Evolutionary conservation across 2,329 filamentous ascomycete genomes (phyloP).

Genomic region (Bipolaris bicolor): DNA sequence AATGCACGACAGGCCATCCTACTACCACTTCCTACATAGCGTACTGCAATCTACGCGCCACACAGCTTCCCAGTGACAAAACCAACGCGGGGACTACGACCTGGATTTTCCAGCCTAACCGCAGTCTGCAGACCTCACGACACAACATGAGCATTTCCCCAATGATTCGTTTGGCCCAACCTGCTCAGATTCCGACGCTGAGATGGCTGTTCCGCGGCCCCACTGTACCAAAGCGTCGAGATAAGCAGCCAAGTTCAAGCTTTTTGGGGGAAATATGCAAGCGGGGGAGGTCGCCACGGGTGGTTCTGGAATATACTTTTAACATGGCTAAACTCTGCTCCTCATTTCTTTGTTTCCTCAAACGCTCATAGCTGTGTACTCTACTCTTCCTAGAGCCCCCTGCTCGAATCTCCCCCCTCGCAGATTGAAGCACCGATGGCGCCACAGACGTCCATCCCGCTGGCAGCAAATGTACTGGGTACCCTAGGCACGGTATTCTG

Average conservation of each 20-base stretch:
- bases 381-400: not conserved
- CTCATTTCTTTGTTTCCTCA: not conserved
- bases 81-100: not conserved
- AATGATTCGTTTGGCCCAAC: not conserved
- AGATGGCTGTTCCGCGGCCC: not conserved
- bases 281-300: not conserved
- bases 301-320: not conserved
- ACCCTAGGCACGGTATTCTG: constrained; percentile 62
- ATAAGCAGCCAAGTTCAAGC: not conserved
- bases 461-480: constrained; percentile 63
- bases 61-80: not conserved
- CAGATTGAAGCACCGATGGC: constrained; percentile 20
- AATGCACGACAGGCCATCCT: not conserved
- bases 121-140: not conserved
- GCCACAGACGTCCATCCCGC: constrained; percentile 47
- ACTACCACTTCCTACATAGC: constrained; percentile 2
- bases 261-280: not conserved
- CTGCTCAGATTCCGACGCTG: not conserved
- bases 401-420: not conserved
- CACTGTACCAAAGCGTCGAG: not conserved
- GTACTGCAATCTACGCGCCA: constrained; percentile 5
- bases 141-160: not conserved
- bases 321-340: not conserved
- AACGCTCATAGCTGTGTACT: not conserved
- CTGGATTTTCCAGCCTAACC: not conserved